Evolutionary conservation across 306 rosid species (phyloP), one percentile per base, ranked within the genome.

Genomic region (Medicago truncatula): DNA sequence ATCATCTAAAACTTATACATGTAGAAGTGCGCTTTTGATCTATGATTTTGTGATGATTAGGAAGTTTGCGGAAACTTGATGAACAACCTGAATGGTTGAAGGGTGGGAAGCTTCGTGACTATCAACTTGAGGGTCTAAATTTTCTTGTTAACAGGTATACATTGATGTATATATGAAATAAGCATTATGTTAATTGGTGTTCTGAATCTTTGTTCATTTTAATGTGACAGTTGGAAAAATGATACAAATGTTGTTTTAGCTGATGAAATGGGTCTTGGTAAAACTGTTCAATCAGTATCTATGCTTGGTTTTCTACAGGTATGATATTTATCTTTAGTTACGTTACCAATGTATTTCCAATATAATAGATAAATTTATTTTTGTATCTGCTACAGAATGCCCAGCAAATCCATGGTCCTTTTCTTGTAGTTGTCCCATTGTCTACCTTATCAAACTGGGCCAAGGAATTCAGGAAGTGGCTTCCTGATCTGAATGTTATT

Each of bases 211-310:
- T 36, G 23, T 72, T 23, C 75, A 25, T 83, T 86, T 67, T 76
- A 34, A 50, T 56, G 85, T 74, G 84, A 86, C 7, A 96, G 99
- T 74, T 96, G 99, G 99, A 92, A 98, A 80, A 96, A 96, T 85
- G 97, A 96, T 84, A 96, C 99, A 61, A 96, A 92, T 86, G 98
- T 96, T 76, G 92, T 96, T 82, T 92, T 96, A 89, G 99, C 99
- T 74, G 99, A 96, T 92, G 99, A 96, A 86, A 96, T 96, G 99
- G 99, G 99, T 76, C 99, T 96, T 75, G 99, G 99, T 38, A 96
- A 96, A 86, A 96, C 99, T 80, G 97, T 96, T 73, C 99, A 96
- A 81, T 92, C 98, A 47, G 99, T 96, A 56, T 96, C 99, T 8
- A 96, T 96, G 99, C 98, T 96, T 80, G 99, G 99, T 56, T 96